A percentile compares a stretch with the other conserved stretches of the same genome.
Conservation (phyloP, 768 basidiomycete species). For the Pisolithus tinctorius region DNA sequence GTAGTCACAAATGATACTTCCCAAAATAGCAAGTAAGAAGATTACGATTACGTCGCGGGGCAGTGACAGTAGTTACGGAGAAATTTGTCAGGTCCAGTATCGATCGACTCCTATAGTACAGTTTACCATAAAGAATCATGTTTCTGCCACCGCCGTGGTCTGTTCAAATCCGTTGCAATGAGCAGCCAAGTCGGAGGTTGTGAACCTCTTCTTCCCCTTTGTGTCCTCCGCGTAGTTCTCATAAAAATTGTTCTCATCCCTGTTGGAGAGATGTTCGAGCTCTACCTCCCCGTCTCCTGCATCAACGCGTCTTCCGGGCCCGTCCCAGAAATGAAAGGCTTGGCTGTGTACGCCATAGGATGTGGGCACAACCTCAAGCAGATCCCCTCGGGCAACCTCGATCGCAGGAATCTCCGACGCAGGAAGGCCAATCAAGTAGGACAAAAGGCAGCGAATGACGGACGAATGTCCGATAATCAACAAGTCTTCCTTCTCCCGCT, state of each 20-base stretch:
- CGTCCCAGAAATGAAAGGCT: constrained; percentile 91
- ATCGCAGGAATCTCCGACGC: constrained; percentile 97
- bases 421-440: constrained; percentile 89
- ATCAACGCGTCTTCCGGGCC: constrained; percentile 57
- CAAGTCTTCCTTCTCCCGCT: constrained; percentile 89
- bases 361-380: constrained; percentile 88
- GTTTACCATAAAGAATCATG: not conserved
- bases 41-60: too few species aligned
- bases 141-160: not conserved
- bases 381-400: constrained; percentile 91
- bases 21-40: too few species aligned
- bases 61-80: too few species aligned
- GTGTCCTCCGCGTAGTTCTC: constrained; percentile 84
- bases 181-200: constrained; percentile 25
- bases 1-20: too few species aligned
- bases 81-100: too few species aligned
- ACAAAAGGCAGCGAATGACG: constrained; percentile 92
- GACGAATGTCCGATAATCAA: constrained; percentile 96
- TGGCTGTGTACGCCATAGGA: constrained; percentile 87
- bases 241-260: constrained; percentile 76
- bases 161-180: constrained; percentile 6
- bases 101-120: not conserved
- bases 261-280: constrained; percentile 22
- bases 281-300: constrained; percentile 27
- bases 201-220: constrained; percentile 46